phyloP scores from a whole-genome alignment of 164 flowering plant genomes.

The Akebia trifoliata region DNA sequence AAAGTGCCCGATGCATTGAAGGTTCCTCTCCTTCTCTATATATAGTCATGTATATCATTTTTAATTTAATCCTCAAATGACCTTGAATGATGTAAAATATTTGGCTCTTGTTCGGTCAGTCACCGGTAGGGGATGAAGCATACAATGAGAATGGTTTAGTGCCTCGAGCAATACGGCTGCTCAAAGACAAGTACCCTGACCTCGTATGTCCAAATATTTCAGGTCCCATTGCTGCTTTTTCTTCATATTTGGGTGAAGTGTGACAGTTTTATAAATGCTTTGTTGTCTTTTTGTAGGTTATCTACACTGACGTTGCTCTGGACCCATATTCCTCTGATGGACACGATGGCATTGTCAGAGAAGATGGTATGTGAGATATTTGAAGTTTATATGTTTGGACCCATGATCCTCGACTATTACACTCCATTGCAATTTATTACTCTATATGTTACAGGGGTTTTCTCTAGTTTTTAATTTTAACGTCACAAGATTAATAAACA shows the following conservation, averaged over 20 bases:
- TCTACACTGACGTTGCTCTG: conserved; percentile 95
- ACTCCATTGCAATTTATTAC: too few species aligned
- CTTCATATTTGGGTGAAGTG: background rate
- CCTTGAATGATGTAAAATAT: too few species aligned
- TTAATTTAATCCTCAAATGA: too few species aligned
- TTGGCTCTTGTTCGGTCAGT: conserved; percentile 34
- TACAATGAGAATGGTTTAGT: conserved; percentile 89
- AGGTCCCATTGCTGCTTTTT: background rate
- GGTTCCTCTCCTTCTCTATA: conserved; percentile 41
- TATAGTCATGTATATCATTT: background rate
- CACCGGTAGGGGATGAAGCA: conserved; percentile 95
- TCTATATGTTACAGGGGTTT: too few species aligned
- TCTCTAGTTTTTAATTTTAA: too few species aligned
- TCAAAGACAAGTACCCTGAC: conserved; percentile 87
- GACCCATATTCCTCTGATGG: conserved; percentile 97
- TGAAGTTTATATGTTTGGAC: background rate
- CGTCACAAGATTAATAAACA: too few species aligned
- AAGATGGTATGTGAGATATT: conserved; percentile 69
- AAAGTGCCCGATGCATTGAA: conserved; percentile 95
- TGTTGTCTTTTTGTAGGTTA: conserved; percentile 45
- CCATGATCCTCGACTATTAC: too few species aligned
- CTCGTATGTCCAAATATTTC: conserved; percentile 52
- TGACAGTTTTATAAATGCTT: background rate
- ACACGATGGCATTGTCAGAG: conserved; percentile 96
- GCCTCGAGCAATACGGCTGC: conserved; percentile 74